Conservation (phyloP, 2,329 filamentous ascomycete genomes). For the Fusarium pseudonygamai region DNA sequence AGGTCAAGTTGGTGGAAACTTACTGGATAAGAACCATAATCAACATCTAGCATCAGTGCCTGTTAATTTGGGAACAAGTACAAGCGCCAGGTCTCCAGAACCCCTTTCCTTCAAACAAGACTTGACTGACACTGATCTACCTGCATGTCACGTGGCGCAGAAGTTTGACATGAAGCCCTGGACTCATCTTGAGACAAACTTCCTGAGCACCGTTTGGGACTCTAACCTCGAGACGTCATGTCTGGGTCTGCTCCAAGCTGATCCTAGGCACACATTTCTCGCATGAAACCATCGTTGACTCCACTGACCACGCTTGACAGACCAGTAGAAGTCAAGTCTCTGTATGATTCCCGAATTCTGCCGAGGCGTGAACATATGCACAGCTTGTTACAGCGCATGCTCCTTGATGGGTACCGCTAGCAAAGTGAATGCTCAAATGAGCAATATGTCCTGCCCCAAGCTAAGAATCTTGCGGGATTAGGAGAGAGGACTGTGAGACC, state of each 20-base stretch:
- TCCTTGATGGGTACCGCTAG: neutral
- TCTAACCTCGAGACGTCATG: neutral
- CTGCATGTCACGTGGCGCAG: neutral
- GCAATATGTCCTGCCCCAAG: neutral
- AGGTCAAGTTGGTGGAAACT: neutral
- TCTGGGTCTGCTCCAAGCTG: neutral
- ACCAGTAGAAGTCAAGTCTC: neutral
- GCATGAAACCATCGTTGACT: neutral
- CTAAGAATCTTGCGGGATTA: neutral
- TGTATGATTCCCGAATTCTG: neutral
- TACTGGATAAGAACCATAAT: neutral
- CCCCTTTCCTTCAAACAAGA: neutral
- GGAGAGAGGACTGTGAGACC: neutral
- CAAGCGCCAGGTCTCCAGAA: neutral
- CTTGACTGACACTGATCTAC: neutral
- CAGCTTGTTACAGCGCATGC: neutral
- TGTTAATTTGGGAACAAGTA: neutral
- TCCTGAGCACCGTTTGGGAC: neutral
- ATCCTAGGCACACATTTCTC: neutral
- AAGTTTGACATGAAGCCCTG: neutral
- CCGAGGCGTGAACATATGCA: neutral
- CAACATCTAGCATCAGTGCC: neutral
- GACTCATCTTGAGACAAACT: neutral
- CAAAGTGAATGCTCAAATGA: neutral
- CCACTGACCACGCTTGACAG: neutral